A percentile compares a stretch with the other conserved stretches of the same genome.
These are phyloP conservation scores for Pythium scleroteichum DNA, from an alignment of 352 stramenopile genomes.

Conservation along the genomic window DNA sequence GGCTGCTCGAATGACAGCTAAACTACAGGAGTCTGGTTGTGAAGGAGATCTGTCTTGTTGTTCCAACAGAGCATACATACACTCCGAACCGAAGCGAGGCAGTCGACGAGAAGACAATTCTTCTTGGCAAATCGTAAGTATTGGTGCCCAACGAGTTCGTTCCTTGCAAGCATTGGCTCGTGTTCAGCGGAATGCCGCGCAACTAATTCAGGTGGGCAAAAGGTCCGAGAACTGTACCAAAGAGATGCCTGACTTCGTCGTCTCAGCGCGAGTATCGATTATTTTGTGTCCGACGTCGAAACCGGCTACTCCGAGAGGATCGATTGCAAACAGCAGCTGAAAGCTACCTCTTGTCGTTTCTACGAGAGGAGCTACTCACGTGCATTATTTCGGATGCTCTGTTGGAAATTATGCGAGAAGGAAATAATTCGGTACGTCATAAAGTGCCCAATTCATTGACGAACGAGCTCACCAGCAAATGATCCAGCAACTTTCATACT, in stretches of 20 bases:
- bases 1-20: too few species aligned
- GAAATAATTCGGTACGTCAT: slow-evolving; percentile 26
- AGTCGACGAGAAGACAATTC: neutral
- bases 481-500: neutral
- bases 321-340: slow-evolving; percentile 24
- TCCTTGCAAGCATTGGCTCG: slow-evolving; percentile 49
- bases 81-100: too few species aligned
- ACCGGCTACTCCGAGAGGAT: slow-evolving; percentile 23
- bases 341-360: slow-evolving; percentile 36
- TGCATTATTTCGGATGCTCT: slow-evolving; percentile 31
- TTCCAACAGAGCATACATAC: too few species aligned
- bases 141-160: slow-evolving; percentile 43
- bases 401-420: slow-evolving; percentile 43
- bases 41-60: too few species aligned
- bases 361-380: slow-evolving; percentile 12
- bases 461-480: too few species aligned
- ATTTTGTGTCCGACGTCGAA: slow-evolving; percentile 32
- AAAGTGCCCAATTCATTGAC: too few species aligned
- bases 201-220: slow-evolving; percentile 43
- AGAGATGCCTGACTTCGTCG: neutral
- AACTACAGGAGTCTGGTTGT: too few species aligned
- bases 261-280: slow-evolving; percentile 46
- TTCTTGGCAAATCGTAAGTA: neutral
- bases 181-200: slow-evolving; percentile 42
- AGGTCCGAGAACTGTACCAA: neutral